phyloP scores from a whole-genome alignment of 371 early-diverging fungal species.

The Mortierella sp. region DNA sequence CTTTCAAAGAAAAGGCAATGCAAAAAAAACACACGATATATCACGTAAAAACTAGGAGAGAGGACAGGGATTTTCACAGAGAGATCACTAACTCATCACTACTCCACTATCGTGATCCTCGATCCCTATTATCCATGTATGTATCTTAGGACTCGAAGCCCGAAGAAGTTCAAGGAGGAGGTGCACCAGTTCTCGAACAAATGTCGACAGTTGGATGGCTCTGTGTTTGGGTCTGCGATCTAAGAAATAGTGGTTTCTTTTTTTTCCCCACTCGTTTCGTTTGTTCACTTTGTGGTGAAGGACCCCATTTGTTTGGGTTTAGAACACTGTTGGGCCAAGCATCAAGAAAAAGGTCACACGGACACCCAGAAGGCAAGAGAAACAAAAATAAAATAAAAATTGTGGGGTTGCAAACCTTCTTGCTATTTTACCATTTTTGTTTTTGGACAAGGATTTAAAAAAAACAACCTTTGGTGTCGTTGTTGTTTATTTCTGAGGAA shows the following conservation, averaged over 20 bases:
- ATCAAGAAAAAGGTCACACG: background rate
- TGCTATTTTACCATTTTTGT: background rate
- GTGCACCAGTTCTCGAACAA: conserved; percentile 71
- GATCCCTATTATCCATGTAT: background rate
- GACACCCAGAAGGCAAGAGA: background rate
- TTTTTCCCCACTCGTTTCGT: background rate
- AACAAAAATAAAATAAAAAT: background rate
- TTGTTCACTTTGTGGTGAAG: background rate
- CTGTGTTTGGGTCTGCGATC: conserved; percentile 61
- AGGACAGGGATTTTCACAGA: background rate
- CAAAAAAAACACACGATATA: background rate
- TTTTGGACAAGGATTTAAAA: background rate
- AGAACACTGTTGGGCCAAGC: conserved; percentile 7
- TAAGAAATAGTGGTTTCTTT: background rate
- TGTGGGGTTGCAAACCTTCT: conserved; percentile 8
- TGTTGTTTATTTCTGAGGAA: background rate
- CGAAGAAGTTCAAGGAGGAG: conserved; percentile 70
- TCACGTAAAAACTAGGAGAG: background rate
- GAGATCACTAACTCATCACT: background rate
- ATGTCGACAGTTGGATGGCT: conserved; percentile 75
- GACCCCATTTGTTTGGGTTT: background rate
- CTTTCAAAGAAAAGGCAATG: background rate
- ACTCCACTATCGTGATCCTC: background rate
- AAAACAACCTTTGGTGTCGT: background rate
- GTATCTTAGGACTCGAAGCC: conserved; percentile 66